Conservation (phyloP, 768 basidiomycete genomes). For the Crepidotus variabilis region DNA sequence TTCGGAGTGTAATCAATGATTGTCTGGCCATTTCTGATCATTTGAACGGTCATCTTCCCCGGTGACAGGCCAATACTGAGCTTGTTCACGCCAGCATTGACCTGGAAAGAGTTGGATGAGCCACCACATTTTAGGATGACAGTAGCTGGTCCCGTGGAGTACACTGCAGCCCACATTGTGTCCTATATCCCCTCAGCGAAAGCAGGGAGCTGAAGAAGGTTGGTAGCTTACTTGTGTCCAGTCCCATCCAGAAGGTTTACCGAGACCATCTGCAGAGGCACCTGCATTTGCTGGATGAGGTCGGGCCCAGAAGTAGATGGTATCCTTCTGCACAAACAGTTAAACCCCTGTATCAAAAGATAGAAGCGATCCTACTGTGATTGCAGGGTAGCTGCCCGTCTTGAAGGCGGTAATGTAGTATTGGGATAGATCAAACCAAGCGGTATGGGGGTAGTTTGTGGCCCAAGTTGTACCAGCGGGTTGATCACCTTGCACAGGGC, state of each 20-base stretch:
- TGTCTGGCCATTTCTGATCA: conserved; percentile 46
- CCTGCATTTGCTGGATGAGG: conserved; percentile 54
- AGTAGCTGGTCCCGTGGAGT: conserved; percentile 47
- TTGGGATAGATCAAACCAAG: conserved; percentile 59
- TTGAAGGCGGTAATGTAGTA: conserved; percentile 70
- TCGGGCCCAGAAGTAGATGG: conserved; percentile 58
- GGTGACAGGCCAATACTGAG: conserved; percentile 53
- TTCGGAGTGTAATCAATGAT: conserved; percentile 45
- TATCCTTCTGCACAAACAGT: conserved; percentile 32
- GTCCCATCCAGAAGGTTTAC: conserved; percentile 45
- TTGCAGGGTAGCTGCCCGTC: conserved; percentile 56
- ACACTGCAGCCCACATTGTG: conserved; percentile 63
- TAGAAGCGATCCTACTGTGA: conserved; percentile 41
- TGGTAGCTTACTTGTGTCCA: conserved; percentile 42
- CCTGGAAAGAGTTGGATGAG: conserved; percentile 37
- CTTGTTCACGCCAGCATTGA: conserved; percentile 53
- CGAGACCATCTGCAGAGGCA: conserved; percentile 39
- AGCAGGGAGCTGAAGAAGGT: neutral
- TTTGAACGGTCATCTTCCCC: conserved; percentile 54
- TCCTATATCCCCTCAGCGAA: conserved; percentile 29
- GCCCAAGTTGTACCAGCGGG: conserved; percentile 42
- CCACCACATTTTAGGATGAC: conserved; percentile 48
- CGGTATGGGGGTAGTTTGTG: conserved; percentile 40
- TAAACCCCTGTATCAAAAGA: neutral
- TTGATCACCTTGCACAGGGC: conserved; percentile 52